Conservation (phyloP, 371 early-diverging fungal genomes). For the Mortierella sp. region DNA sequence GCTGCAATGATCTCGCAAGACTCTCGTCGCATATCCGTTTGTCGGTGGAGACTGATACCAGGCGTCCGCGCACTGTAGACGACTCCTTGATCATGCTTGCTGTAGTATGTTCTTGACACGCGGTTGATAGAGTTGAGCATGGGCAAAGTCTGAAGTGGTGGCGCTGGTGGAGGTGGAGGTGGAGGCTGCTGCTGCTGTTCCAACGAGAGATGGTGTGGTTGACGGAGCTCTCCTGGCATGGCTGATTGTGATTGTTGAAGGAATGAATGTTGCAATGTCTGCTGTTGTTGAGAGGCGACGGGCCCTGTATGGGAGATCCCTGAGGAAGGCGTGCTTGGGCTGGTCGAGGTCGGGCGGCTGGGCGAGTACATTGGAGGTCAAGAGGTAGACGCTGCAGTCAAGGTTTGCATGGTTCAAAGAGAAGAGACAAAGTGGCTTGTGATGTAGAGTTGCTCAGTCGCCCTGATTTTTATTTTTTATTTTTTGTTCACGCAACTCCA, state of each 20-base stretch:
- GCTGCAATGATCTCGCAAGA: slow-evolving; percentile 46
- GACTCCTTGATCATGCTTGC: slow-evolving; percentile 40
- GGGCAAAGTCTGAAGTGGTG: background rate
- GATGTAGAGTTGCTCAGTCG: background rate
- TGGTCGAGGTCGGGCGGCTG: slow-evolving; percentile 52
- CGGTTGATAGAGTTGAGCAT: slow-evolving; percentile 48
- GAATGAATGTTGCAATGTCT: background rate
- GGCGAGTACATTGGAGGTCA: slow-evolving; percentile 48
- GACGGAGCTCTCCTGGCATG: slow-evolving; percentile 13
- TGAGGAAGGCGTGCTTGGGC: slow-evolving; percentile 46
- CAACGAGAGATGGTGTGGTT: background rate
- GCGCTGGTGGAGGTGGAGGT: slow-evolving; percentile 9
- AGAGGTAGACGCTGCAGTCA: background rate
- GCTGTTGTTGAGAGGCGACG: slow-evolving; percentile 11
- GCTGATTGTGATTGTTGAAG: slow-evolving; percentile 10
- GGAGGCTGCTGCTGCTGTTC: slow-evolving; percentile 8
- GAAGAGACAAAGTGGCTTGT: slow-evolving; percentile 2
- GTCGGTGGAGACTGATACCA: slow-evolving; percentile 34
- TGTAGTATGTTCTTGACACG: slow-evolving; percentile 53
- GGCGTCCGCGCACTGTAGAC: slow-evolving; percentile 42
- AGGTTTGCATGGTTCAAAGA: background rate
- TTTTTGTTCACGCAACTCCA: background rate
- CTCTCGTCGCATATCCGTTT: slow-evolving; percentile 44
- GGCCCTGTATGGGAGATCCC: slow-evolving; percentile 27
- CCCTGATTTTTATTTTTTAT: background rate